Evolutionary conservation across 2,329 filamentous ascomycete species (phyloP).

Genomic region (Helotiales sp.): DNA sequence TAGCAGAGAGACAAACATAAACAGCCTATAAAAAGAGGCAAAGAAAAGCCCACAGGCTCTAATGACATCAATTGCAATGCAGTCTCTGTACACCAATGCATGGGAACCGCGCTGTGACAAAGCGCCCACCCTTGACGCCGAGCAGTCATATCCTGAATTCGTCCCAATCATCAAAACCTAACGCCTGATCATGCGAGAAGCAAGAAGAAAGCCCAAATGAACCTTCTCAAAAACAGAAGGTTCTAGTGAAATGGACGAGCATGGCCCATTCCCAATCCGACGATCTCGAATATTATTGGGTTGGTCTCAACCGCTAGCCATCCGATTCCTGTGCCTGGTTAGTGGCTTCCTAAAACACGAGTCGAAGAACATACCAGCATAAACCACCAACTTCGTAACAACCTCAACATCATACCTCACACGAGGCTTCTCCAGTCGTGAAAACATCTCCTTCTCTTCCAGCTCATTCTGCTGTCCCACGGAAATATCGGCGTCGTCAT

Average conservation of each 20-base stretch:
- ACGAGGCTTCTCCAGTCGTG: constrained; percentile 79
- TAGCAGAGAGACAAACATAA: background rate
- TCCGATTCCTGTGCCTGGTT: constrained; percentile 67
- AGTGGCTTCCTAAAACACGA: constrained; percentile 23
- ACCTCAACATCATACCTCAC: constrained; percentile 99
- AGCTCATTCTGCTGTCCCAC: constrained; percentile 54
- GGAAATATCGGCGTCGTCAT: constrained; percentile 44
- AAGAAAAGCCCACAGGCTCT: constrained; percentile 9
- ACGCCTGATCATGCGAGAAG: constrained; percentile 10
- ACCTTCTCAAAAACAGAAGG: background rate
- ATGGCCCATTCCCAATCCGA: constrained; percentile 47
- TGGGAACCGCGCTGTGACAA: background rate
- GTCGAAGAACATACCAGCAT: constrained; percentile 66
- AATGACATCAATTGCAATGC: constrained; percentile 7
- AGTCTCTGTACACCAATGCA: background rate
- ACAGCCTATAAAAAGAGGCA: background rate
- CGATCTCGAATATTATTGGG: constrained; percentile 50
- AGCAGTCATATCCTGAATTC: constrained; percentile 5
- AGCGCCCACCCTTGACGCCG: background rate
- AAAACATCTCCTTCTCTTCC: constrained; percentile 82
- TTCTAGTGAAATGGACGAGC: constrained; percentile 24
- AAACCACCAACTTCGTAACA: constrained; percentile 94
- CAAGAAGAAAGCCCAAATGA: background rate
- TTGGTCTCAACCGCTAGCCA: constrained; percentile 68
- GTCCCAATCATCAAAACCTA: background rate